A percentile compares a stretch with the other conserved stretches of the same genome.
phyloP scores from a whole-genome alignment of 148 eudicot species.

The Fagopyrum homotropicum region DNA sequence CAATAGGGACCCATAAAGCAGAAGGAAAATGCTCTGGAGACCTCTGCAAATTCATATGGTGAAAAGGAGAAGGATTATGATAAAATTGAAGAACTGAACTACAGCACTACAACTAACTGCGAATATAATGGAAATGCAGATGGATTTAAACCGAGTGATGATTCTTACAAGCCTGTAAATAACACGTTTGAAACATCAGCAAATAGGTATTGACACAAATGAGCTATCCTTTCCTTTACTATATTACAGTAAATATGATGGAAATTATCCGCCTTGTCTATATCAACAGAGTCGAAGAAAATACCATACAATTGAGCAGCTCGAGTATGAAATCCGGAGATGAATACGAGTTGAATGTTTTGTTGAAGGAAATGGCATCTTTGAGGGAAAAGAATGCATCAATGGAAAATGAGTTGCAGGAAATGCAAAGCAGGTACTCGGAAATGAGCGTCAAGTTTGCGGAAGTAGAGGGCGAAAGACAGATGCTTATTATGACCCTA shows the following conservation, averaged over 20 bases:
- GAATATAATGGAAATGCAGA: not conserved
- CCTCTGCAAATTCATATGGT: conserved; percentile 51
- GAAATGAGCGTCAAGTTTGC: conserved; percentile 93
- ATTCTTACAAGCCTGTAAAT: not conserved
- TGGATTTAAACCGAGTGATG: not conserved
- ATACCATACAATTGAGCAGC: not conserved
- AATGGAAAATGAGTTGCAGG: conserved; percentile 83
- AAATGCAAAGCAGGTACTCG: conserved; percentile 89
- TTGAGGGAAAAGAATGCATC: conserved; percentile 55
- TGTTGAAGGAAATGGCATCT: conserved; percentile 39
- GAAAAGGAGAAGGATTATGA: conserved; percentile 52
- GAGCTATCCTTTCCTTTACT: not conserved
- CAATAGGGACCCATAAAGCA: conserved; percentile 56
- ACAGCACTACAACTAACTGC: conserved; percentile 16
- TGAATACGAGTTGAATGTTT: conserved; percentile 27
- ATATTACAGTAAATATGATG: not conserved
- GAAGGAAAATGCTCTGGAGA: conserved; percentile 67
- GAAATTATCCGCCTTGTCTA: not conserved
- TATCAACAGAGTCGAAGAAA: not conserved
- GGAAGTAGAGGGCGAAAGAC: conserved; percentile 98
- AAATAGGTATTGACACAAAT: not conserved
- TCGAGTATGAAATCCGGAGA: conserved; percentile 5
- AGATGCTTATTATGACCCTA: conserved; percentile 69
- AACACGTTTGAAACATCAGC: not conserved
- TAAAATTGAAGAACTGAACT: conserved; percentile 49